Base-by-base conservation (phyloP, 345 rosid species). In the Ricinus communis region DNA sequence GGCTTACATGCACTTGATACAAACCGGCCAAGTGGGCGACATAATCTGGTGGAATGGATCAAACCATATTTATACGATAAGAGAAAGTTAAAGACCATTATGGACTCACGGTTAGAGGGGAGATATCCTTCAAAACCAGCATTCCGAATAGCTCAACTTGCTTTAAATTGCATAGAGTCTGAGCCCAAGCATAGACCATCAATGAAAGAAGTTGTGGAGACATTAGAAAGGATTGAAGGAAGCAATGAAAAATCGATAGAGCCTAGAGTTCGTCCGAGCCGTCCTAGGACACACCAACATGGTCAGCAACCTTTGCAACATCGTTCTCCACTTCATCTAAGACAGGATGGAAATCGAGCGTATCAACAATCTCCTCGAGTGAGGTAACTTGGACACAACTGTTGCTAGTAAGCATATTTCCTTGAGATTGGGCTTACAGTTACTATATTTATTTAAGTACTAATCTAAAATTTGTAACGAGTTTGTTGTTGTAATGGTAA, bases 101-200 rank as follows among this genome's bases (percentile, higher is more conserved):
- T 95, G 83, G 99, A 95, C 81, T 69, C 85, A 53, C 79, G 83
- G 21, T 82, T 95, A 50, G 89, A 92, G 74, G 99, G 99, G 52
- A 85, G 71, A 51, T 94, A 90, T 80, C 97, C 98, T 45, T 81
- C 85, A 5, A 90, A 85, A 78, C 82, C 92, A 0, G 96, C 83
- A 25, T 83, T 75, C 49, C 83, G 79, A 78, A 73, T 92, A 8
- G 97, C 97, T 66, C 90, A 82, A 61, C 91, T 94, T 9, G 78
- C 97, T 69, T 76, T 89, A 18, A 84, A 68, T 49, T 95, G 99
- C 66, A 83, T 95, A 10, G 98, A 68, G 76, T 15, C 81, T 0
- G 97, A 95, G 53, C 97, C 85, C 1, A 90, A 79, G 78, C 51
- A 83, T 73, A 93, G 99, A 5, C 99, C 99, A 11, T 76, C 92